Evolutionary conservation across 2,329 filamentous ascomycete species (phyloP), one percentile per base, ranked within the genome.

Genomic region (Aspergillus clavatus): DNA sequence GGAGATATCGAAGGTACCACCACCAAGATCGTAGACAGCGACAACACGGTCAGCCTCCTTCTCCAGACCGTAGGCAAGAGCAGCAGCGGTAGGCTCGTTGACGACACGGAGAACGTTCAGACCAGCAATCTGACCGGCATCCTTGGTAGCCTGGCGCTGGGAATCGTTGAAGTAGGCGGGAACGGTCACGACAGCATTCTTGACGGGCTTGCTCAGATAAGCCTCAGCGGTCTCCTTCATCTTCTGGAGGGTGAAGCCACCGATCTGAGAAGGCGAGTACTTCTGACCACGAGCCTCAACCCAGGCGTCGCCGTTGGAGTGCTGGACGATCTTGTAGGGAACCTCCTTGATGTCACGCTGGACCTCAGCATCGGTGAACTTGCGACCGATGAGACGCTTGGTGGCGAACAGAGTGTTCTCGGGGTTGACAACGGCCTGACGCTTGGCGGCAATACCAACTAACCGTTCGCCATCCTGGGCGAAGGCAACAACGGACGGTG

Each of bases 121-220:
- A 68, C 91, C 91, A 62, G 91, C 82, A 63, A 97, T 97, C 72
- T 95, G 88, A 75, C 91, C 91, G 56, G 91, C 91, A 68, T 97
- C 90, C 82, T 96, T 97, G 74, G 90, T 97, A 60, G 89, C 89
- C 76, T 96, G 91, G 76, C 90, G 87, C 77, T 97, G 90, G 50
- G 88, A 90, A 74, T 97, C 90, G 75, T 97, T 97, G 82, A 97
- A 97, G 81, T 97, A 97, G 62, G 90, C 90, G 53, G 90, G 90
- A 28, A 96, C 90, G 51, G 91, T 97, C 60, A 97, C 91, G 51
- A 97, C 91, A 61, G 89, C 91, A 69, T 97, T 95, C 82, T 95
- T 93, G 65, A 95, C 76, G 50, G 82, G 82, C 79, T 89, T 95
- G 74, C 86, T 83, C 56, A 95, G 82, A 76, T 94, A 95, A 52